phyloP scores from a whole-genome alignment of 495 filamentous ascomycete species.

The Astrocystis sublimbata region DNA sequence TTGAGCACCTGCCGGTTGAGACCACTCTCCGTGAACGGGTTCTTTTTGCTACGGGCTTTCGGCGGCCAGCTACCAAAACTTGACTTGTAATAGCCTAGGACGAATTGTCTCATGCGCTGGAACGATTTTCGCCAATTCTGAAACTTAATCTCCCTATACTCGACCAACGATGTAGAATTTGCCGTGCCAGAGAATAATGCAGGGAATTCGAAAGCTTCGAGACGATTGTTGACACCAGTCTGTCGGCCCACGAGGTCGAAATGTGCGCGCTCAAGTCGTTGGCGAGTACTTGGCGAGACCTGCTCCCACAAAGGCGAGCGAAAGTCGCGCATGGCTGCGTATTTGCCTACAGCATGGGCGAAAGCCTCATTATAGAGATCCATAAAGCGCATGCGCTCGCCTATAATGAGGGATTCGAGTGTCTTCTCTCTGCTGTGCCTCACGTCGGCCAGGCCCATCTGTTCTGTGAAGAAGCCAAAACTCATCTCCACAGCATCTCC shows the following conservation, averaged over 20 bases:
- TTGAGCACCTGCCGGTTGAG: slow-evolving; percentile 81
- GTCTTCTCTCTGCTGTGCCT: slow-evolving; percentile 84
- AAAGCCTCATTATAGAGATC: slow-evolving; percentile 88
- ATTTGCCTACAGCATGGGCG: slow-evolving; percentile 88
- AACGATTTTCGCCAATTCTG: slow-evolving; percentile 79
- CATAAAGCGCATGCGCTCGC: slow-evolving; percentile 79
- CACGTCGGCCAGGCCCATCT: slow-evolving; percentile 77
- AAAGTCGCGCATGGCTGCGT: slow-evolving; percentile 68
- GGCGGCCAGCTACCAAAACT: slow-evolving; percentile 93
- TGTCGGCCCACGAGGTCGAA: slow-evolving; percentile 74
- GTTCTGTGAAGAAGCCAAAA: slow-evolving; percentile 75
- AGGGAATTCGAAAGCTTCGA: slow-evolving; percentile 86
- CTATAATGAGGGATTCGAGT: slow-evolving; percentile 82
- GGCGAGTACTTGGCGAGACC: slow-evolving; percentile 69
- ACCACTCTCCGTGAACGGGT: slow-evolving; percentile 79
- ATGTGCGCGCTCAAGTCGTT: slow-evolving; percentile 76
- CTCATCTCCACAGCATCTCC: slow-evolving; percentile 73
- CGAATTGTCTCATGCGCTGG: slow-evolving; percentile 69
- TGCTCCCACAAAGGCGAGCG: slow-evolving; percentile 66
- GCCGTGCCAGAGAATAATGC: slow-evolving; percentile 86
- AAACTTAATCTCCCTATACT: slow-evolving; percentile 77
- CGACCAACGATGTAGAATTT: slow-evolving; percentile 69
- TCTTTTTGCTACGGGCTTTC: slow-evolving; percentile 88
- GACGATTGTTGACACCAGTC: slow-evolving; percentile 62
- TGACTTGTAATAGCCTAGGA: slow-evolving; percentile 75